Evolutionary conservation across 768 basidiomycete species (phyloP), one percentile per base, ranked within the genome.

Genomic region (Boletus subcaerulescens): DNA sequence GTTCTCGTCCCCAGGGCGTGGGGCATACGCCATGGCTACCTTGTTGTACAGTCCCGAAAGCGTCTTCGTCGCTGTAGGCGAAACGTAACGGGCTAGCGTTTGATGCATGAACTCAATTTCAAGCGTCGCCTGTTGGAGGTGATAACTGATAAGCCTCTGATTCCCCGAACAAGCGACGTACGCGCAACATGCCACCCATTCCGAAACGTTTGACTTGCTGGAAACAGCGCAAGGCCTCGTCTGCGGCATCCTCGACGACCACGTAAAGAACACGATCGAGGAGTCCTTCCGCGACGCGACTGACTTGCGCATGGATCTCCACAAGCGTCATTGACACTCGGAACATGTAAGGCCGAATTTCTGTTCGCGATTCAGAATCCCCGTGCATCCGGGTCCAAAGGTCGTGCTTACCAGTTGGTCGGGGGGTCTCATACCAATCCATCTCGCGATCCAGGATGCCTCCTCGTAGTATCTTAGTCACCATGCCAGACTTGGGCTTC

Each of bases 61-160:
- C 46, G 86, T 91, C 65, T 86, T 85, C 35, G 89, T 89, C 14
- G 96, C 92, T 8, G 79, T 65, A 2, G 86, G 77, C 15, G 90
- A 89, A 50, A 98, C 89, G 68, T 96, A 95, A 61, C 90, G 86
- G 31, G 87, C 84, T 40, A 99, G 77, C 7, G 91, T 93, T 74
- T 98, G 97, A 71, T 99, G 96, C 79, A 98, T 86, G 76, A 98
- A 98, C 74, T 98, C 97, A 61, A 98, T 97, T 72, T 98, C 96
- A 26, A 99, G 85, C 5, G 97, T 98, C 14, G 97, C 97, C 94
- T 98, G 68, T 6, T 10, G 17, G n/a, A 5, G 14, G n/a, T 35
- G 33, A 35, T 35, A 11, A 14, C 13, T 5, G 5, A 41, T 54
- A 4, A 57, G 36, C 29, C 2, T 26, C 10, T 7, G 15, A 41